Conservation (phyloP, 345 rosid species). For the Pugionium dolabratum region DNA sequence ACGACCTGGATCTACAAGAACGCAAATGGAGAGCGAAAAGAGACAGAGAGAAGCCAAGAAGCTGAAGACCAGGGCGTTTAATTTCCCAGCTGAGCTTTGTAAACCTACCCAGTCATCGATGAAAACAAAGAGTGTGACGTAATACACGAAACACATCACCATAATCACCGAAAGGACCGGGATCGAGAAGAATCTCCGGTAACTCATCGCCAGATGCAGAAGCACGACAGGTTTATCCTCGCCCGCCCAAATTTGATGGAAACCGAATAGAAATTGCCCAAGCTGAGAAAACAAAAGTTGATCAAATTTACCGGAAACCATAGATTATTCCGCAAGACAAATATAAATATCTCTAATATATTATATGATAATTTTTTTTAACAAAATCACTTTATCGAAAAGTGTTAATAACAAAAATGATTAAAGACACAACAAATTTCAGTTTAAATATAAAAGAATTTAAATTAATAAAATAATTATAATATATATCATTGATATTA, state of each 20-base stretch:
- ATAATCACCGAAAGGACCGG: constrained; percentile 53
- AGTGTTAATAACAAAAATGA: no score
- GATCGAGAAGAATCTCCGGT: constrained; percentile 53
- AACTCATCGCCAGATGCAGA: constrained; percentile 45
- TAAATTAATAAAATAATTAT: no score
- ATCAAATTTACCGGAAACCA: no score
- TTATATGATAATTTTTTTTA: no score
- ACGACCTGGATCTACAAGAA: constrained; percentile 60
- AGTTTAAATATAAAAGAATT: no score
- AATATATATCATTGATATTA: no score
- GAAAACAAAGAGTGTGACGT: constrained; percentile 53
- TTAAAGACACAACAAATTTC: no score
- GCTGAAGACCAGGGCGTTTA: constrained; percentile 52
- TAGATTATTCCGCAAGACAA: no score
- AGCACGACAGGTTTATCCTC: constrained; percentile 19
- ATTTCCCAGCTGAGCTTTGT: constrained; percentile 54
- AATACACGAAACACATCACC: constrained; percentile 56
- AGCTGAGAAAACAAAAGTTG: background rate
- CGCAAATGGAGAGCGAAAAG: constrained; percentile 47
- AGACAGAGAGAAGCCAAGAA: constrained; percentile 50
- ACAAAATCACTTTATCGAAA: no score
- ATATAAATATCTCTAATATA: no score
- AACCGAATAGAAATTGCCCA: constrained; percentile 12
- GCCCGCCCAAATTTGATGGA: constrained; percentile 22
- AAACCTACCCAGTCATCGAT: constrained; percentile 60